A percentile compares a stretch with the other conserved stretches of the same genome.
phyloP scores from a whole-genome alignment of 371 early-diverging fungal genomes.

The Vairimorpha apis region DNA sequence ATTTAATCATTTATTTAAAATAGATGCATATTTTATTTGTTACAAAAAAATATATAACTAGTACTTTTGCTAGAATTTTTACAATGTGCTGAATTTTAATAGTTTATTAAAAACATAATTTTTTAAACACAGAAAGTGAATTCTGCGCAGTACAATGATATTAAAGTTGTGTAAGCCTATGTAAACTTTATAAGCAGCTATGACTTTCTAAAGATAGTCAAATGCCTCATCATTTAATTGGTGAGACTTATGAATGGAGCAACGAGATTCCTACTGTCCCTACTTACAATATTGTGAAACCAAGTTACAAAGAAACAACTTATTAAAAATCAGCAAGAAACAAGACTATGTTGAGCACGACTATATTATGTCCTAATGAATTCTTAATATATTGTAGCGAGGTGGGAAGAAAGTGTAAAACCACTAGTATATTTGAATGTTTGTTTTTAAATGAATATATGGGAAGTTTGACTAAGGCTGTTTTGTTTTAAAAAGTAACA shows the following conservation, averaged over 20 bases:
- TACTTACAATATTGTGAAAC: conserved; percentile 67
- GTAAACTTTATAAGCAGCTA: conserved; percentile 70
- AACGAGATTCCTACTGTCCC: conserved; percentile 69
- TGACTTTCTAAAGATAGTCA: conserved; percentile 69
- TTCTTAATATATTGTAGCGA: conserved; percentile 16
- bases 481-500: conserved; percentile 46
- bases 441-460: conserved; percentile 9
- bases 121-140: conserved; percentile 69
- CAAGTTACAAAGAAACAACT: conserved; percentile 67
- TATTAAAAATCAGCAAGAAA: conserved; percentile 66
- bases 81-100: conserved; percentile 68
- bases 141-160: conserved; percentile 70
- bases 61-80: conserved; percentile 47
- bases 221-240: conserved; percentile 70
- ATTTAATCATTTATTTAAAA: too few species aligned
- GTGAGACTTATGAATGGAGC: conserved; percentile 70
- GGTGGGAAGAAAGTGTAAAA: conserved; percentile 42
- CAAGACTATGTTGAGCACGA: conserved; percentile 63
- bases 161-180: conserved; percentile 69
- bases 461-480: conserved; percentile 53
- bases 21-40: too few species aligned
- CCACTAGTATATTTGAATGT: conserved; percentile 20
- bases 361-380: conserved; percentile 25
- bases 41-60: too few species aligned
- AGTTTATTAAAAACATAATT: conserved; percentile 71